Base-by-base conservation (phyloP, 768 basidiomycete species). In the Leccinum truebloodii region DNA sequence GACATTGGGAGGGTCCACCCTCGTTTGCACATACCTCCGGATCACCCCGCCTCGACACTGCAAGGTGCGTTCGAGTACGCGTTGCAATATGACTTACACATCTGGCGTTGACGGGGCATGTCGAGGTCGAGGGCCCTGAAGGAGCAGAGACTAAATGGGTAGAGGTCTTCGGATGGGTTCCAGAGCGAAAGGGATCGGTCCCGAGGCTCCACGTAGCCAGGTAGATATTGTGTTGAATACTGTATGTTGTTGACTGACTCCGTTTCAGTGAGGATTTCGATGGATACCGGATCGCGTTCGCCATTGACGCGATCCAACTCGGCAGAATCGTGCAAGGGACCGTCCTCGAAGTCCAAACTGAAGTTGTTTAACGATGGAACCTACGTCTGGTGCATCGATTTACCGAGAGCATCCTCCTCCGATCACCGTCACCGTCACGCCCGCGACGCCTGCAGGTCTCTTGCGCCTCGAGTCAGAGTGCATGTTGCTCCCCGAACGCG, bases 71-170 rank as follows among this genome's bases (percentile, higher is more conserved):
- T 97, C 63, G 91, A 91, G 68, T 81, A 88, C 58, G 87, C 90
- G 20, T 76, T 96, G 46, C 90, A 97, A 73, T 98, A 34, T 80
- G 94, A 32, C 91, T 96, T 83, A 91, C 94, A 0, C 88, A 92
- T 69, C 86, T 89, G 52, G 85, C 88, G 6, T 76, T 98, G 53
- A 81, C 83, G 20, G 97, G 98, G 75, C 83, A 88, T 37, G 82
- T 90, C 18, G 89, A n/a, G n/a, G n/a, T n/a, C n/a, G 89, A 94
- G 41, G 96, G 97, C 0, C 82, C 94, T 0, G 93, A 95, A 66
- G 84, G 86, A 44, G 95, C 94, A 0, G 87, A 90, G 62, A 76
- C 78, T 18, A 86, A 85, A 59, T 95, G 94, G 85, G 78, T 94
- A 16, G 92, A 94, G 28, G 81, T 94, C 12, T 96, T 95, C 71